These are phyloP conservation scores for Xylaria sp. DNA, from an alignment of 2,329 filamentous ascomycete species.

Conservation along the genomic window DNA sequence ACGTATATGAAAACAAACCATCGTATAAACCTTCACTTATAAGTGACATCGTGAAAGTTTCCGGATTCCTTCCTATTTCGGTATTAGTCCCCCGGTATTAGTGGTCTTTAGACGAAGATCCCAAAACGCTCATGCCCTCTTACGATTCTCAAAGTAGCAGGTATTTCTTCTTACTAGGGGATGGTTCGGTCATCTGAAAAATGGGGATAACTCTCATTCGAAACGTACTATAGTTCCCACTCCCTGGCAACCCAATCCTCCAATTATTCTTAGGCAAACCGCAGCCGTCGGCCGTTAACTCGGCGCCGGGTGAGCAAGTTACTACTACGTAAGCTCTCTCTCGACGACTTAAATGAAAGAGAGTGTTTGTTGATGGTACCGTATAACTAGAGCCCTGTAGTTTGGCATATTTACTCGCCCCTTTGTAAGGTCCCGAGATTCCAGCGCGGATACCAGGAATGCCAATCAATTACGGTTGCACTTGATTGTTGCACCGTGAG, in stretches of 20 bases:
- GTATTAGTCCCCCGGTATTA: not conserved
- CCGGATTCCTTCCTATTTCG: conserved; percentile 28
- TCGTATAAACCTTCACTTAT: not conserved
- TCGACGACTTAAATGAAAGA: not conserved
- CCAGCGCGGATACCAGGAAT: not conserved
- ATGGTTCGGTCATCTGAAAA: not conserved
- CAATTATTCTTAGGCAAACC: not conserved
- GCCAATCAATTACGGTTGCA: not conserved
- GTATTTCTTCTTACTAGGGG: not conserved
- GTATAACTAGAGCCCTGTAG: not conserved
- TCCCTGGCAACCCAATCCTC: conserved; percentile 1
- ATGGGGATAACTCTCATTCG: conserved; percentile 12
- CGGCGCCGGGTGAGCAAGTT: conserved; percentile 2
- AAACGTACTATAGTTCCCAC: conserved; percentile 23
- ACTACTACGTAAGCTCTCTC: not conserved
- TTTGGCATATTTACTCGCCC: not conserved
- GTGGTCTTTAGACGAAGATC: conserved; percentile 4
- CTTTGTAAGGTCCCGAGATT: not conserved
- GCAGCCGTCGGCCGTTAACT: conserved; percentile 6
- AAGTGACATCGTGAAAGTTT: not conserved
- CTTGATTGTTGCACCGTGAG: not conserved
- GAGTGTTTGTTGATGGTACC: not conserved
- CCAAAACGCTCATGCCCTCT: not conserved
- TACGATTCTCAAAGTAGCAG: conserved; percentile 16
- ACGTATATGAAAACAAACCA: conserved; percentile 3